phyloP scores from a whole-genome alignment of 495 filamentous ascomycete species.

The Durotheca rogersii region DNA sequence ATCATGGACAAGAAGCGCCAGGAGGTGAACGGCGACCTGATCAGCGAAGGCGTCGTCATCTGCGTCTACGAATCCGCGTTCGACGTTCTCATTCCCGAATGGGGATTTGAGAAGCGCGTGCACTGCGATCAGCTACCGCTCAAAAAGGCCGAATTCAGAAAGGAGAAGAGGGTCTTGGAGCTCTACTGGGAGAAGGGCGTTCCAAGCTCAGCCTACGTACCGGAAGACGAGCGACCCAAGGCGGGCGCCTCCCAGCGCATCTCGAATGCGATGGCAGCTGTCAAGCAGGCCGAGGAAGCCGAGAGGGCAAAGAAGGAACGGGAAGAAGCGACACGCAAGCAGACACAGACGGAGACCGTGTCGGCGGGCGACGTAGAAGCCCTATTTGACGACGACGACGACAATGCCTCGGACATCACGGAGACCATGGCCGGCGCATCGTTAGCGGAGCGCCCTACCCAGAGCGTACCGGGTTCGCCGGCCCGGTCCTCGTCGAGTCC shows the following conservation, averaged over 20 bases:
- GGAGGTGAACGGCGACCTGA: constrained; percentile 84
- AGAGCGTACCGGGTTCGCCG: constrained; percentile 93
- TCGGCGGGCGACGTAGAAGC: constrained; percentile 88
- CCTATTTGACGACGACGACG: constrained; percentile 91
- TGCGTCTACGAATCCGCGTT: constrained; percentile 99
- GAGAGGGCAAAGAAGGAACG: constrained; percentile 75
- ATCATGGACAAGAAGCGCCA: constrained; percentile 86
- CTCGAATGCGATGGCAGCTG: constrained; percentile 72
- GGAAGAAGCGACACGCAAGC: constrained; percentile 83
- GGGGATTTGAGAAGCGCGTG: constrained; percentile 97
- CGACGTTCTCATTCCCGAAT: constrained; percentile 96
- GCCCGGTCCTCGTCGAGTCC: constrained; percentile 70
- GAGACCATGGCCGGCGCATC: constrained; percentile 85
- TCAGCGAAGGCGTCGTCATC: constrained; percentile 94
- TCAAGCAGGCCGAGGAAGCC: constrained; percentile 75
- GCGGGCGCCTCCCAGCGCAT: constrained; percentile 64
- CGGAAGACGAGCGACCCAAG: constrained; percentile 94
- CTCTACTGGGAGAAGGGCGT: constrained; percentile 99
- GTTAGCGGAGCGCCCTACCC: constrained; percentile 81
- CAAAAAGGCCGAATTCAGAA: constrained; percentile 98
- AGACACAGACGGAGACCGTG: constrained; percentile 90
- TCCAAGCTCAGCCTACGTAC: constrained; percentile 91
- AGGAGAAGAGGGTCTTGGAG: constrained; percentile 88
- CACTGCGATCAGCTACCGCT: constrained; percentile 97
- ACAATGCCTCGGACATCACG: constrained; percentile 79